These are phyloP conservation scores for Pichia inconspicua DNA, from an alignment of 1,139 yeast species.

Conservation along the genomic window DNA sequence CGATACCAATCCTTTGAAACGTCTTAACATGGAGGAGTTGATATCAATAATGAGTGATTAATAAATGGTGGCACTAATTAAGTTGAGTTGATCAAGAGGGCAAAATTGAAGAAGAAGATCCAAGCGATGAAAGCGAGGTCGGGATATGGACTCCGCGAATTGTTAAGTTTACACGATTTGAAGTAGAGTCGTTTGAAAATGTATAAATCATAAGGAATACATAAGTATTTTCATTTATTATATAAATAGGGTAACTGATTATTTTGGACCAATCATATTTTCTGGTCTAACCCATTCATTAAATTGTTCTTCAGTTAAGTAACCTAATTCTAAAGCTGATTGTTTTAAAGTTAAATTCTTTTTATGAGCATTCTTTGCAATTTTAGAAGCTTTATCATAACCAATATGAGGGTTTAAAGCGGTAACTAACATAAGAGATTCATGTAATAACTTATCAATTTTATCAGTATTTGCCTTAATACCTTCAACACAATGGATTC, in stretches of 20 bases:
- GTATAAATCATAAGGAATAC: neutral
- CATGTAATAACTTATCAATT: slow-evolving; percentile 80
- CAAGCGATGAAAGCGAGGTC: too few relatives aligned
- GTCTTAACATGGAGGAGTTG: slow-evolving; percentile 15
- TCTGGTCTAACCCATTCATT: slow-evolving; percentile 98
- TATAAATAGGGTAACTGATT: neutral
- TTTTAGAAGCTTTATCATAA: slow-evolving; percentile 93
- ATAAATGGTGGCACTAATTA: neutral
- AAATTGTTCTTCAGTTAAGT: slow-evolving; percentile 74
- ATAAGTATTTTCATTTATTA: neutral
- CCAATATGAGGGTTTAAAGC: slow-evolving; percentile 99
- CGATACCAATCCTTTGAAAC: slow-evolving; percentile 15
- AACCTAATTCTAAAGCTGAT: slow-evolving; percentile 86
- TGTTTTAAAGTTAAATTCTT: slow-evolving; percentile 93
- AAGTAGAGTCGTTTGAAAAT: neutral
- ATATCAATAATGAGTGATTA: neutral
- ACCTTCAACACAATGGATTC: slow-evolving; percentile 92
- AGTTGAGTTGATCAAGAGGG: neutral
- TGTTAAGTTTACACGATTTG: too few relatives aligned
- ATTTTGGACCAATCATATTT: slow-evolving; percentile 91
- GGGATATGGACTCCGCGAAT: neutral
- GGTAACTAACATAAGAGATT: slow-evolving; percentile 95
- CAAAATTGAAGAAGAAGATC: neutral
- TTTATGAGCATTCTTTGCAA: slow-evolving; percentile 97
- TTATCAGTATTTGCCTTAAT: slow-evolving; percentile 82